A percentile compares a stretch with the other conserved stretches of the same genome.
Conservation (phyloP, 768 basidiomycete genomes). For the Flagelloscypha sp. region DNA sequence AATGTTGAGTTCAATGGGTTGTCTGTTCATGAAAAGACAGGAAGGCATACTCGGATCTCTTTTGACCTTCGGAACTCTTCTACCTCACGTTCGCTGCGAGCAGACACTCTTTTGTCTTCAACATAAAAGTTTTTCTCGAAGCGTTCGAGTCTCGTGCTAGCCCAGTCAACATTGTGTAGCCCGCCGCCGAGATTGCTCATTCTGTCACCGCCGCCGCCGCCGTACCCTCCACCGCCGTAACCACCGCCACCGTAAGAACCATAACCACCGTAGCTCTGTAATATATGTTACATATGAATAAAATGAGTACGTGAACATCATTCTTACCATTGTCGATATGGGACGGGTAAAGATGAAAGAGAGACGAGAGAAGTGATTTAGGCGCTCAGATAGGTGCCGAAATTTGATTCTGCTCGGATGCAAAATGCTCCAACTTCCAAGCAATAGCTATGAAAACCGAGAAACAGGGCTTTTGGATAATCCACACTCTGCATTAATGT, state of each 20-base stretch:
- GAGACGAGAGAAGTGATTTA: no score
- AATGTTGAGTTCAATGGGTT: conserved; percentile 1
- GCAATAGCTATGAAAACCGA: no score
- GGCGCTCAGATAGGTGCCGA: no score
- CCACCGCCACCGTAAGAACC: conserved; percentile 32
- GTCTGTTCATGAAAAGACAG: neutral
- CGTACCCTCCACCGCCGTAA: conserved; percentile 44
- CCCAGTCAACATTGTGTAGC: conserved; percentile 83
- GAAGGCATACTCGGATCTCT: conserved; percentile 69
- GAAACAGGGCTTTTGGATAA: no score
- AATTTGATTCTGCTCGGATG: no score
- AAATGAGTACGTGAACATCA: no score
- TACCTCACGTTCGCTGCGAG: conserved; percentile 75
- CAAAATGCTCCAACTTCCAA: no score
- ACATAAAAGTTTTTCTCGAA: conserved; percentile 99
- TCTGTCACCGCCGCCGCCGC: conserved; percentile 54
- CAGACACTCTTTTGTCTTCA: conserved; percentile 79
- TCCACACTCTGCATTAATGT: no score
- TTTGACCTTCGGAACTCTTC: conserved; percentile 78
- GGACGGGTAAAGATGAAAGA: no score
- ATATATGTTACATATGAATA: no score
- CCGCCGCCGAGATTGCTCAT: conserved; percentile 80
- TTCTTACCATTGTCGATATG: no score
- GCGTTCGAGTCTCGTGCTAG: conserved; percentile 55
- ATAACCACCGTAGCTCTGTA: conserved; percentile 13